phyloP scores from a whole-genome alignment of 1,284 basidiomycete genomes.

The Trichosporon faecale region DNA sequence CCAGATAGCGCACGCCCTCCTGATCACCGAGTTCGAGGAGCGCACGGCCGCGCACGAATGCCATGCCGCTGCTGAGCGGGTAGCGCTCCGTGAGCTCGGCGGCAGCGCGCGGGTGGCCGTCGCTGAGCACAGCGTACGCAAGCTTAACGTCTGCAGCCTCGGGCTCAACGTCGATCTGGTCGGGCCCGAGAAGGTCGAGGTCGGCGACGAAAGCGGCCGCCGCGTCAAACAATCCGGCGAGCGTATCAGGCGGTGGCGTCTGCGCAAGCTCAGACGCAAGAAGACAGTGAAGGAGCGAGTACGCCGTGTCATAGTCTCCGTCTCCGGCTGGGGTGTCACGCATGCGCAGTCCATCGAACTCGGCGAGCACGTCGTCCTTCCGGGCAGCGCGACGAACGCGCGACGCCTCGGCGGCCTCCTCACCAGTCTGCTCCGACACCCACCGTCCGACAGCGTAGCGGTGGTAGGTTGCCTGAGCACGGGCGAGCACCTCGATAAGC shows the following conservation, averaged over 20 bases:
- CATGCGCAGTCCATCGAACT: conserved; percentile 54
- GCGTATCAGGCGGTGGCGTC: conserved; percentile 58
- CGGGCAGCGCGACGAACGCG: conserved; percentile 22
- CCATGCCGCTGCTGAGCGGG: conserved; percentile 69
- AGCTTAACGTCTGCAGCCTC: conserved; percentile 61
- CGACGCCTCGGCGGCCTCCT: conserved; percentile 27
- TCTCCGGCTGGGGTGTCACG: conserved; percentile 28
- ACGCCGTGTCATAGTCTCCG: conserved; percentile 53
- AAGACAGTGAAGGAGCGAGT: conserved; percentile 68
- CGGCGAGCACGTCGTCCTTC: conserved; percentile 37
- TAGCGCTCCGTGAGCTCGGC: conserved; percentile 68
- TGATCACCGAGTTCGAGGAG: conserved; percentile 66
- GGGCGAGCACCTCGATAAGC: conserved; percentile 37
- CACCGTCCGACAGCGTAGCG: conserved; percentile 45
- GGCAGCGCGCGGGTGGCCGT: conserved; percentile 65
- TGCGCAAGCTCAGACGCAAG: conserved; percentile 52
- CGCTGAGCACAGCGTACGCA: conserved; percentile 63
- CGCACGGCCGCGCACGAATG: conserved; percentile 68
- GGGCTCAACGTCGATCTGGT: conserved; percentile 35
- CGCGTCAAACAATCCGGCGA: conserved; percentile 28
- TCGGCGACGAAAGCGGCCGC: conserved; percentile 24
- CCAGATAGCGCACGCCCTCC: conserved; percentile 67
- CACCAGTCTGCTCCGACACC: conserved; percentile 39
- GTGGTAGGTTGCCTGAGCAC: conserved; percentile 44
- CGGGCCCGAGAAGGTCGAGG: conserved; percentile 19